phyloP scores from a whole-genome alignment of 257 asterid genomes.

The Gardenia jasminoides region DNA sequence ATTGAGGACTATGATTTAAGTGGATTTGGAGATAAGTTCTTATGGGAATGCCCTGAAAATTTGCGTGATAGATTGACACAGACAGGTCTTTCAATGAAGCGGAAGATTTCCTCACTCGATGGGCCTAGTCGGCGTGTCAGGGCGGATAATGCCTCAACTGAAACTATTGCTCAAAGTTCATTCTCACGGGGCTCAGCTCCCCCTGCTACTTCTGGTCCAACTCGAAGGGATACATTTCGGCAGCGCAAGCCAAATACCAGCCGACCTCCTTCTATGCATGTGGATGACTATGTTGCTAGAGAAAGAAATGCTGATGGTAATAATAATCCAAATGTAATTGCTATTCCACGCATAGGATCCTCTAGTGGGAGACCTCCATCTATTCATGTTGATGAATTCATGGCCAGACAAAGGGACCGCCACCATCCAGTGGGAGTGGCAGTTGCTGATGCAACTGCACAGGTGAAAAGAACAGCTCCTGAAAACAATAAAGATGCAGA shows the following conservation, averaged over 20 bases:
- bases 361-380: constrained; percentile 92
- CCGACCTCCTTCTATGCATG: constrained; percentile 99
- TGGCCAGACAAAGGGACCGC: constrained; percentile 95
- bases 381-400: constrained; percentile 92
- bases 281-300: constrained; percentile 94
- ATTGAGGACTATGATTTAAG: constrained; percentile 48
- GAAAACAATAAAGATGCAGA: constrained; percentile 53
- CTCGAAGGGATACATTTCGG: constrained; percentile 89
- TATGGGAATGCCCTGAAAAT: constrained; percentile 96
- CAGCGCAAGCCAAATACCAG: constrained; percentile 98
- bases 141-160: constrained; percentile 58
- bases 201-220: constrained; percentile 61
- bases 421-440: constrained; percentile 51
- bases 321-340: constrained; percentile 68
- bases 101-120: constrained; percentile 66
- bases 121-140: constrained; percentile 69
- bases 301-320: constrained; percentile 84
- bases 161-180: constrained; percentile 52
- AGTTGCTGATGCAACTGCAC: constrained; percentile 47
- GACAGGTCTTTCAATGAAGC: constrained; percentile 53
- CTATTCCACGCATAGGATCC: constrained; percentile 71
- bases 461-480: constrained; percentile 42
- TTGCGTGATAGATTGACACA: constrained; percentile 74
- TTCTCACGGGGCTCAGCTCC: constrained; percentile 69
- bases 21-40: constrained; percentile 59